These are phyloP conservation scores for Penicillium crustosum DNA, from an alignment of 2,329 filamentous ascomycete species.

Conservation along the genomic window DNA sequence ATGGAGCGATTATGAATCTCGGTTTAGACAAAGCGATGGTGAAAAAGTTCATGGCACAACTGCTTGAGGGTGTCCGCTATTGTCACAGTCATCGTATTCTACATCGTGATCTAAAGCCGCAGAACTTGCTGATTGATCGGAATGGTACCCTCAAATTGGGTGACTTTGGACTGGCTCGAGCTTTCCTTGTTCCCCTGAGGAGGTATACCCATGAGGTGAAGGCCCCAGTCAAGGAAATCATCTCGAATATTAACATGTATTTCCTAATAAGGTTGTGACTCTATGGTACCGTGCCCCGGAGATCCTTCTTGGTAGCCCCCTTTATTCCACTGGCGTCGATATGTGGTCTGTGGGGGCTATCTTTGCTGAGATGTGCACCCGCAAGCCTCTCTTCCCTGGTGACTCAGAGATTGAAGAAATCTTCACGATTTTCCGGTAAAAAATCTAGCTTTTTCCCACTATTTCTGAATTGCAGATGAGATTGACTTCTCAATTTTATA, in stretches of 20 bases:
- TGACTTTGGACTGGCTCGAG: slow-evolving; percentile 84
- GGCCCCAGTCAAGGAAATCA: background rate
- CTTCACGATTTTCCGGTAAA: slow-evolving; percentile 86
- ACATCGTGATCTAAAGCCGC: slow-evolving; percentile 85
- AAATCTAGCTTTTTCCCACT: slow-evolving; percentile 20
- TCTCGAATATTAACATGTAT: background rate
- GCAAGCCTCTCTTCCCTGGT: slow-evolving; percentile 87
- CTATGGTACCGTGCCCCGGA: slow-evolving; percentile 91
- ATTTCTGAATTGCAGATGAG: slow-evolving; percentile 32
- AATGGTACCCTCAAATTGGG: slow-evolving; percentile 87
- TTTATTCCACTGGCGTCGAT: slow-evolving; percentile 90
- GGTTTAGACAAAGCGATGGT: slow-evolving; percentile 78
- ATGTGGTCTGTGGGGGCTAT: slow-evolving; percentile 97
- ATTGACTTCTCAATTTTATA: background rate
- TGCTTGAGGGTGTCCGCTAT: slow-evolving; percentile 80
- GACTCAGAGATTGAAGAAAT: slow-evolving; percentile 94
- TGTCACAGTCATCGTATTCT: slow-evolving; percentile 86
- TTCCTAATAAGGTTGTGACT: slow-evolving; percentile 67
- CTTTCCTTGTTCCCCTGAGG: slow-evolving; percentile 85
- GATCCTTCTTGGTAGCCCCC: slow-evolving; percentile 83
- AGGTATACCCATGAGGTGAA: slow-evolving; percentile 85
- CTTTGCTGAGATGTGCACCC: slow-evolving; percentile 94
- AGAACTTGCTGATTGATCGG: slow-evolving; percentile 82
- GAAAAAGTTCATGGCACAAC: slow-evolving; percentile 88
- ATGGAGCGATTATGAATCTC: slow-evolving; percentile 67